Evolutionary conservation across 441 rosid species (phyloP).

Genomic region (Brassica hybrid): DNA sequence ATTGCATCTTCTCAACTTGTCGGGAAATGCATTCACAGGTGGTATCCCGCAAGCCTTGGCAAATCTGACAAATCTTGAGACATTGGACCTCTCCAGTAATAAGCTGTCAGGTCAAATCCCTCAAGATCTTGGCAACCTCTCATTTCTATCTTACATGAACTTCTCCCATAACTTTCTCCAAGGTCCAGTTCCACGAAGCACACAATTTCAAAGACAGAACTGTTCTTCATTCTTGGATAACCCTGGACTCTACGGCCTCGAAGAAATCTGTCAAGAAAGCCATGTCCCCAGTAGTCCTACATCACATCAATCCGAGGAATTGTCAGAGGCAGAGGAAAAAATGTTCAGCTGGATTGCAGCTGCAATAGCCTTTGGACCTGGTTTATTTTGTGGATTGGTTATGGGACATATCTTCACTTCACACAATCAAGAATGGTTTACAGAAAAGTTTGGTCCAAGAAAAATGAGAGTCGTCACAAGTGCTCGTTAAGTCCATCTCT

Average conservation of each 20-base stretch:
- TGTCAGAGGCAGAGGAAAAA: background rate
- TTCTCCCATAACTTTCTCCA: slow-evolving; percentile 27
- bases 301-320: background rate
- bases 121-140: slow-evolving; percentile 7
- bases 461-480: background rate
- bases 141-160: slow-evolving; percentile 17
- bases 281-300: too few relatives aligned
- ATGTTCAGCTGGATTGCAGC: background rate
- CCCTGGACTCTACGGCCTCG: slow-evolving; percentile 11
- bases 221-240: slow-evolving; percentile 20
- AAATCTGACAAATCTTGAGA: background rate
- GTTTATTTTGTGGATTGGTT: background rate
- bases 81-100: slow-evolving; percentile 7
- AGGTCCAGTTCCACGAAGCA: slow-evolving; percentile 27
- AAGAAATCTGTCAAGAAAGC: background rate
- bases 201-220: slow-evolving; percentile 18
- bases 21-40: background rate
- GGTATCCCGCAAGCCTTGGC: slow-evolving; percentile 4
- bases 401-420: background rate
- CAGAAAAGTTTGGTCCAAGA: background rate
- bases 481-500: background rate
- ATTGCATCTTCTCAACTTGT: background rate
- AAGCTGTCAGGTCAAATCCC: slow-evolving; percentile 23
- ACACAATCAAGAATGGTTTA: background rate
- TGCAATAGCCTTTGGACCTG: background rate